A percentile compares a stretch with the other conserved stretches of the same genome.
These are phyloP conservation scores for Orbilia oligospora DNA, from an alignment of 2,329 filamentous ascomycete species.

Conservation along the genomic window DNA sequence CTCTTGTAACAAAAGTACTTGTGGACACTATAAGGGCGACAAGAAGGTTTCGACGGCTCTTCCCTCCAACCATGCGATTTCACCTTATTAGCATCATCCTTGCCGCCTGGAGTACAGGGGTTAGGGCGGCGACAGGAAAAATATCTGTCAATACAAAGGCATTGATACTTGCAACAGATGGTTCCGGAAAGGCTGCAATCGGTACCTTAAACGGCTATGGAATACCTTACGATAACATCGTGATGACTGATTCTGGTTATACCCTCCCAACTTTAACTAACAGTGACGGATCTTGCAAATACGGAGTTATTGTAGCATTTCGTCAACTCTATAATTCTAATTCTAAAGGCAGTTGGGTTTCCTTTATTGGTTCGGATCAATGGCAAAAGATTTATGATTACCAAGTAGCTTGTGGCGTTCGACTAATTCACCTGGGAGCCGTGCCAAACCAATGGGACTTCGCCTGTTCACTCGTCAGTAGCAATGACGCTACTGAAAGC, in stretches of 20 bases:
- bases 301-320: conserved; percentile 73
- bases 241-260: conserved; percentile 72
- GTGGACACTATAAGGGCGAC: background rate
- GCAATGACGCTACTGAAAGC: conserved; percentile 71
- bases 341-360: conserved; percentile 70
- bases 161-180: conserved; percentile 49
- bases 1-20: background rate
- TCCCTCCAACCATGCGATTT: conserved; percentile 30
- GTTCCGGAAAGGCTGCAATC: conserved; percentile 16
- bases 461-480: conserved; percentile 69
- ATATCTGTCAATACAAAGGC: conserved; percentile 27
- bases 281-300: conserved; percentile 71
- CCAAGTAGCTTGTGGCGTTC: conserved; percentile 70
- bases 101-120: conserved; percentile 6
- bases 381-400: conserved; percentile 74
- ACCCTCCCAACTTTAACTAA: conserved; percentile 72
- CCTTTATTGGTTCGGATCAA: conserved; percentile 73
- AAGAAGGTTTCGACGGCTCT: background rate
- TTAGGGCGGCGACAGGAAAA: conserved; percentile 3
- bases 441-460: conserved; percentile 69
- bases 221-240: conserved; percentile 73
- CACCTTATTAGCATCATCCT: background rate
- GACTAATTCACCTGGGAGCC: conserved; percentile 75
- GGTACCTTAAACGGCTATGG: conserved; percentile 72
- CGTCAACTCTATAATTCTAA: conserved; percentile 72